Base-by-base conservation (phyloP, 2,329 filamentous ascomycete genomes). In the Stagonosporopsis rhizophila region DNA sequence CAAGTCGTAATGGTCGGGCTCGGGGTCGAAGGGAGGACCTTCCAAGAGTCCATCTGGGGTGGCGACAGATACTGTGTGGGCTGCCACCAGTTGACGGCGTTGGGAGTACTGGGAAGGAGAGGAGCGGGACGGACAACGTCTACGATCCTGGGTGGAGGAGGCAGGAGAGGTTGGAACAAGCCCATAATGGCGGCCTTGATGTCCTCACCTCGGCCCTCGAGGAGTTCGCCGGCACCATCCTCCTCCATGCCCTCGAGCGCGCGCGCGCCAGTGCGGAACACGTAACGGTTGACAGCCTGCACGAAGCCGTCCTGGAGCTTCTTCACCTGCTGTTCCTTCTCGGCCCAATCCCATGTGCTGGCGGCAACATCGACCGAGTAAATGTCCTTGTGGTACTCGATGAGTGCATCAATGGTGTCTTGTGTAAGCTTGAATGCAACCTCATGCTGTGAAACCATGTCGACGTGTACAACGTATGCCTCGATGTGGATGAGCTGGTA, bases 391-490 rank as follows among this genome's bases (percentile, higher is more conserved):
- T 99, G 95, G 78, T 96, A 96, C 76, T 96, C 91, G 75, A 96
- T 89, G 63, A 99, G 86, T 48, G 90, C 81, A 71, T 96, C 92
- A 79, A 99, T 99, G 60, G 93, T 92, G 75, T 98, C 95, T 56
- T 89, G 86, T 22, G 93, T 98, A 72, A 99, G 85, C 85, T 99
- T 99, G 85, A 93, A 98, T 66, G 93, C 95, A 72, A 99, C 92
- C 81, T 98, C 95, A 76, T 96, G 95, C 78, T 93, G 90, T 71
- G 96, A 87, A 58, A 99, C 94, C 92, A 98, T 96, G 81, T 99
- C 95, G 78, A 99, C 92, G 78, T 98, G 94, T 59, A 99, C 95
- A 68, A 98, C 94, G 77, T 99, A 99, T 48, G 95, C 95, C 80
- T 98, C 93, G 68, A 98, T 82, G 76, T 97, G 92, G 72, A 97